Conservation (phyloP, 2,329 filamentous ascomycete species). For the Aspergillus sp. region DNA sequence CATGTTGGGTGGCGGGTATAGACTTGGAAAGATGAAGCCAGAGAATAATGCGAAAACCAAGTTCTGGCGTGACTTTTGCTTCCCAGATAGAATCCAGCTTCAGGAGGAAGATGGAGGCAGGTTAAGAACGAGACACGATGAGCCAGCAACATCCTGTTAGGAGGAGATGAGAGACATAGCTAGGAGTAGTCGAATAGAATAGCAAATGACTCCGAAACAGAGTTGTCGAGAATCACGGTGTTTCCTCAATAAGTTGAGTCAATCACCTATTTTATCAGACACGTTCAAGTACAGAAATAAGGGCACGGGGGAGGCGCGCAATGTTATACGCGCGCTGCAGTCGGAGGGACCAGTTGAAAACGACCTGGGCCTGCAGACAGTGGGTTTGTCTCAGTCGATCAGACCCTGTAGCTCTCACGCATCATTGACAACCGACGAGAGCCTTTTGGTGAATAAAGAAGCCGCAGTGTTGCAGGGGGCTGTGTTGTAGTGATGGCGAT, state of each 20-base stretch:
- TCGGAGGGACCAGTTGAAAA: constrained; percentile 2
- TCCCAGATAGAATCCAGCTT: neutral
- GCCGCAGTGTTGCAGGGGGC: neutral
- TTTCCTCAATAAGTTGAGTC: constrained; percentile 13
- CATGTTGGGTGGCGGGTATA: constrained; percentile 5
- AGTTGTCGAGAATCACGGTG: constrained; percentile 1
- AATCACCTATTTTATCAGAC: constrained; percentile 3
- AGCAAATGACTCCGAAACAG: constrained; percentile 10
- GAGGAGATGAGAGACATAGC: constrained; percentile 1
- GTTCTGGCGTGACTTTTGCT: neutral
- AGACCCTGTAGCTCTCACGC: constrained; percentile 6
- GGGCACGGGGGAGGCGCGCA: neutral
- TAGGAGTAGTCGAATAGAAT: constrained; percentile 9
- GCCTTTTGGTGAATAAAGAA: constrained; percentile 4
- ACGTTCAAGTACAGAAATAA: neutral
- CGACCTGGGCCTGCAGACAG: neutral
- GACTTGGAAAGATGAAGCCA: neutral
- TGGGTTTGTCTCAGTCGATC: constrained; percentile 9
- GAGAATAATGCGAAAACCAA: neutral
- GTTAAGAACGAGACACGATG: constrained; percentile 11
- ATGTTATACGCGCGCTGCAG: constrained; percentile 6
- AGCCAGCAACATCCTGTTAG: constrained; percentile 12
- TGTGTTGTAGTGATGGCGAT: constrained; percentile 13
- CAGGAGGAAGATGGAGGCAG: neutral
- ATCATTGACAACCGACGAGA: neutral